Evolutionary conservation across 805 yeast genomes (phyloP).

Genomic region (Kodamaea laetipori): DNA sequence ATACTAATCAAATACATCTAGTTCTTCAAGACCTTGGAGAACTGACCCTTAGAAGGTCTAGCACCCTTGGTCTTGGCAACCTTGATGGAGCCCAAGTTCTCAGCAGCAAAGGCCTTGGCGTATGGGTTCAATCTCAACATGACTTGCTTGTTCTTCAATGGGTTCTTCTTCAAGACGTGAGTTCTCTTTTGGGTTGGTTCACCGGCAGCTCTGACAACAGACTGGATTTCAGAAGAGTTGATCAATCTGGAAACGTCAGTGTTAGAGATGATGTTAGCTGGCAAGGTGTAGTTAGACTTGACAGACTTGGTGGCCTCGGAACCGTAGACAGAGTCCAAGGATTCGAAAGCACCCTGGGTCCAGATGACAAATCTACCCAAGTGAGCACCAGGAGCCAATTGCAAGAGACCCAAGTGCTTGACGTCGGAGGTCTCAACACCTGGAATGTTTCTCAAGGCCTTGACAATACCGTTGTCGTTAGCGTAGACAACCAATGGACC

Average conservation of each 20-base stretch:
- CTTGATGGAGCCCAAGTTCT: constrained; percentile 86
- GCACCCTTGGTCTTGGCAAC: constrained; percentile 57
- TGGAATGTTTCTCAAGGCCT: constrained; percentile 99
- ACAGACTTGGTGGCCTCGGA: constrained; percentile 80
- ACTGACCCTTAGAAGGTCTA: constrained; percentile 71
- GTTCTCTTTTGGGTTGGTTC: constrained; percentile 94
- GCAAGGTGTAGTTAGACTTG: constrained; percentile 89
- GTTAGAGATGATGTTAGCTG: constrained; percentile 91
- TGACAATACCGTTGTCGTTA: constrained; percentile 95
- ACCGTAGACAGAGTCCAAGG: constrained; percentile 97
- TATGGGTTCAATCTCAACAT: constrained; percentile 98
- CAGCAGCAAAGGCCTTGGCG: constrained; percentile 94
- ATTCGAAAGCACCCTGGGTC: constrained; percentile 98
- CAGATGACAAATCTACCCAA: constrained; percentile 99
- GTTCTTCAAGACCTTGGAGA: constrained; percentile 64
- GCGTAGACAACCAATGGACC: constrained; percentile 99
- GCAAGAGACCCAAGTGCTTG: constrained; percentile 89
- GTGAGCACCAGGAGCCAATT: constrained; percentile 99
- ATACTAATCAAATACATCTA: constrained; percentile 25
- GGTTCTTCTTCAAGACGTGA: constrained; percentile 87
- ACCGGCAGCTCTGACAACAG: constrained; percentile 96
- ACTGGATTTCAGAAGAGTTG: constrained; percentile 98
- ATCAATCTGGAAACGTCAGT: constrained; percentile 95
- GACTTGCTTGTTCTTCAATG: constrained; percentile 98
- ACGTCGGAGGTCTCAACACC: constrained; percentile 98